phyloP scores from a whole-genome alignment of 1,284 basidiomycete species.

The Fomitiporia mediterranea region DNA sequence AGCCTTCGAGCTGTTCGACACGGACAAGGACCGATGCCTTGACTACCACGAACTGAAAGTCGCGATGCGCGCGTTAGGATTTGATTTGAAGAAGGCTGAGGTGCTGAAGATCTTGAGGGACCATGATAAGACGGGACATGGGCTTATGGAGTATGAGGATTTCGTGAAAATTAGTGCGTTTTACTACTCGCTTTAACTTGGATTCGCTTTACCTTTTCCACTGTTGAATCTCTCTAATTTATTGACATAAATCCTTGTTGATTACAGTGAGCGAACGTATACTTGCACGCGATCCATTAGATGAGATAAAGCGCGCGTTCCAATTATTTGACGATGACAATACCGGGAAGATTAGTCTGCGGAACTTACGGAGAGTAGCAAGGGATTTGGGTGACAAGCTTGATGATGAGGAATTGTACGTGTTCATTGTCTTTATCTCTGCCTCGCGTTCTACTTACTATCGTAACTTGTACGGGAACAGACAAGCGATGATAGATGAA shows the following conservation, averaged over 20 bases:
- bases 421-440: conserved; percentile 24
- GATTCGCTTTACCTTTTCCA: conserved; percentile 22
- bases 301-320: conserved; percentile 94
- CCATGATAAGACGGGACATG: conserved; percentile 84
- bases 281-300: conserved; percentile 90
- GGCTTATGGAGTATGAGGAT: conserved; percentile 92
- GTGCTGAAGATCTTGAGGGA: conserved; percentile 93
- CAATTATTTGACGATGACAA: conserved; percentile 96
- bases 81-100: conserved; percentile 98
- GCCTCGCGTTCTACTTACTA: not conserved
- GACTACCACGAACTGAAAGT: conserved; percentile 99
- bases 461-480: conserved; percentile 33
- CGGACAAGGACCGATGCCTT: conserved; percentile 95
- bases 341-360: conserved; percentile 90
- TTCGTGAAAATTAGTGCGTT: conserved; percentile 95
- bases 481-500: conserved; percentile 99
- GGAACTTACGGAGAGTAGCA: conserved; percentile 91
- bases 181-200: no score
- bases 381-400: conserved; percentile 96
- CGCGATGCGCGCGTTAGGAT: conserved; percentile 95
- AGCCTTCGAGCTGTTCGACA: conserved; percentile 98
- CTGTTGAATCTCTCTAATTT: no score
- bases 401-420: conserved; percentile 96
- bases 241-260: no score
- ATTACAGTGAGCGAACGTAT: conserved; percentile 93